Evolutionary conservation across 2,329 filamentous ascomycete species (phyloP), one percentile per base, ranked within the genome.

Genomic region (Ophioceras dolichostomum): DNA sequence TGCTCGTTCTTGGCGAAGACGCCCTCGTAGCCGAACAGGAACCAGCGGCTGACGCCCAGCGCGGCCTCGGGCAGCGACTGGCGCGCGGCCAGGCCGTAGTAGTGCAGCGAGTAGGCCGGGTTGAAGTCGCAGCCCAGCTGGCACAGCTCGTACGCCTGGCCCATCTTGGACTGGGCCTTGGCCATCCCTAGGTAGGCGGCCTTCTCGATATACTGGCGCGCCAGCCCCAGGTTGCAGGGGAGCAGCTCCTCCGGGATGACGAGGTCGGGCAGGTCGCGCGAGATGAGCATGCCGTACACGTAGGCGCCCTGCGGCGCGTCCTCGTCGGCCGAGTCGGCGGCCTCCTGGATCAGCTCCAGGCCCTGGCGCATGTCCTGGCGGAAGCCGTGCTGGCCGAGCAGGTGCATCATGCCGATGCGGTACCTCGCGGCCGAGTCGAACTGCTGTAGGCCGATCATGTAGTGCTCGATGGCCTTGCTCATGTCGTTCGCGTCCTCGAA

Each of bases 41-140:
- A 98, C 91, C 91, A 98, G 59, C 94, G 91, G 59, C 89, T 96
- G 43, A 98, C 87, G 20, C 89, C 87, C 60, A 98, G 83, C 42
- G 94, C 87, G 0, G 89, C 91, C 56, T 98, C 91, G 0, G 87
- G 70, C 50, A 96, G 87, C 14, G 88, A 89, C 60, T 96, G 91
- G 45, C 83, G 79, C 10, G 91, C 83, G 17, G 91, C 89, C 22
- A 98, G 70, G 27, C 86, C 85, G 52, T 96, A 95, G 64, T 98
- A 98, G 55, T 98, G 91, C 38, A 98, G 62, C 1, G 89, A 96
- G 40, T 93, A 72, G 1, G 86, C 82, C 1, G 91, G 88, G 50
- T 93, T 87, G 58, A 98, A 98, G 45, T 95, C 87, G 58, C 89
- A 96, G 21, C 85, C 83, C 13, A 98, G 69, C 53, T 93, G 84